Evolutionary conservation across 2,329 filamentous ascomycete species (phyloP).

Genomic region (Daldinia sp.): DNA sequence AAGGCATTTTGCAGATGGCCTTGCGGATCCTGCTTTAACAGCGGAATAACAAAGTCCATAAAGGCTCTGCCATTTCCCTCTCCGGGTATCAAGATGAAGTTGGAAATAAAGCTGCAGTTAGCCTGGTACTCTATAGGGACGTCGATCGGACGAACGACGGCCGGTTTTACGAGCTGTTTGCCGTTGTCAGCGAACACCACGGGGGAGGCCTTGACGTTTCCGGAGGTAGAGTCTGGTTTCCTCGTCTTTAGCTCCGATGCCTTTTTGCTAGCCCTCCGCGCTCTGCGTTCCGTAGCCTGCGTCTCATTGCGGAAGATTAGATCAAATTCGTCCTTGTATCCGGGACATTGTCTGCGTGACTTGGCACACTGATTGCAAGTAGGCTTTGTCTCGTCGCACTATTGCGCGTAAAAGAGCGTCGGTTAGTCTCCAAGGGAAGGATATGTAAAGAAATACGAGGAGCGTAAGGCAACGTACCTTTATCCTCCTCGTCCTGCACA

Average conservation of each 20-base stretch:
- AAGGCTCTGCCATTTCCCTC: constrained; percentile 62
- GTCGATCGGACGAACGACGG: constrained; percentile 50
- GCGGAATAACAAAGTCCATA: constrained; percentile 66
- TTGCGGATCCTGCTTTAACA: constrained; percentile 57
- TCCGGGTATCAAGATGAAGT: constrained; percentile 65
- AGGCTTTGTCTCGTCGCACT: constrained; percentile 75
- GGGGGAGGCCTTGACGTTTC: constrained; percentile 40
- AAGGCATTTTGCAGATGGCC: constrained; percentile 65
- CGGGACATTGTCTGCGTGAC: constrained; percentile 69
- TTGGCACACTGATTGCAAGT: constrained; percentile 72
- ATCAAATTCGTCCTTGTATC: constrained; percentile 76
- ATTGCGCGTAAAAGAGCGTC: not conserved
- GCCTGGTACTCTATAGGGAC: constrained; percentile 63
- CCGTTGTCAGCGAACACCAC: constrained; percentile 31
- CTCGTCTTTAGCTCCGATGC: constrained; percentile 49
- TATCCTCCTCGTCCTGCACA: constrained; percentile 76
- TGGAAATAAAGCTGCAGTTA: constrained; percentile 66
- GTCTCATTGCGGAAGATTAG: constrained; percentile 78
- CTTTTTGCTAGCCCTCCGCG: constrained; percentile 64
- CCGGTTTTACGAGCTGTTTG: constrained; percentile 35
- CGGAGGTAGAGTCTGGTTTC: constrained; percentile 32
- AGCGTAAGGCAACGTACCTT: constrained; percentile 61
- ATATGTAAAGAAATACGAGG: not conserved
- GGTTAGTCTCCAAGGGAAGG: constrained; percentile 28
- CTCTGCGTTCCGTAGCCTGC: constrained; percentile 70